Conservation (phyloP, 148 eudicot genomes). For the Cornus suecica region DNA sequence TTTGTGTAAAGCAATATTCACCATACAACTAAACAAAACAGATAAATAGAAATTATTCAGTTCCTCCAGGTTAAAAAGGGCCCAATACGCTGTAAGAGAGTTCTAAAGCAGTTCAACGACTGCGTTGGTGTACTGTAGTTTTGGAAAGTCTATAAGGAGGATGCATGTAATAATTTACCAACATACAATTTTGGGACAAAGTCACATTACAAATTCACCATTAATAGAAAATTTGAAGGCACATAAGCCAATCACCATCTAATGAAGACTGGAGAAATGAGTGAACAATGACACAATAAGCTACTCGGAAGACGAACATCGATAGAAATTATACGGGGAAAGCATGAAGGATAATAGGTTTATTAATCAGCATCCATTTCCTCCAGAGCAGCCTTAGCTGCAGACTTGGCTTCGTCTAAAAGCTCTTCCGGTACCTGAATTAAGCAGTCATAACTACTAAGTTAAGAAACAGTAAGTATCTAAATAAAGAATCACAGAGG, state of each 20-base stretch:
- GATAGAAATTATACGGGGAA: too few relatives aligned
- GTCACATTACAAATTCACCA: background rate
- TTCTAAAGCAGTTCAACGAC: too few relatives aligned
- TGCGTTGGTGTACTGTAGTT: too few relatives aligned
- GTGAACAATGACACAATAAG: background rate
- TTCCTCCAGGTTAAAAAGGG: too few relatives aligned
- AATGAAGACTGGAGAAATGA: background rate
- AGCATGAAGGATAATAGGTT: background rate
- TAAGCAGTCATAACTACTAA: background rate
- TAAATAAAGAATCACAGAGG: background rate
- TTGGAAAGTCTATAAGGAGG: background rate
- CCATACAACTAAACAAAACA: background rate
- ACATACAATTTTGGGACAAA: background rate
- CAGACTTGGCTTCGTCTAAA: conserved; percentile 65
- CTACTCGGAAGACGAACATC: background rate
- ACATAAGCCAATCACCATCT: background rate
- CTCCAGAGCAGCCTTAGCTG: conserved; percentile 69
- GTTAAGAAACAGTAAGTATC: background rate
- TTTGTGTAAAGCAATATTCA: background rate
- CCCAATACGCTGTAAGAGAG: background rate
- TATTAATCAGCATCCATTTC: conserved; percentile 80
- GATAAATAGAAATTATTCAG: too few relatives aligned
- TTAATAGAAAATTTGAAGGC: background rate
- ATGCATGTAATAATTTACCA: background rate
- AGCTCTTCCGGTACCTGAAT: conserved; percentile 64